phyloP scores from a whole-genome alignment of 345 rosid genomes.

The Arabidopsis arenosa region DNA sequence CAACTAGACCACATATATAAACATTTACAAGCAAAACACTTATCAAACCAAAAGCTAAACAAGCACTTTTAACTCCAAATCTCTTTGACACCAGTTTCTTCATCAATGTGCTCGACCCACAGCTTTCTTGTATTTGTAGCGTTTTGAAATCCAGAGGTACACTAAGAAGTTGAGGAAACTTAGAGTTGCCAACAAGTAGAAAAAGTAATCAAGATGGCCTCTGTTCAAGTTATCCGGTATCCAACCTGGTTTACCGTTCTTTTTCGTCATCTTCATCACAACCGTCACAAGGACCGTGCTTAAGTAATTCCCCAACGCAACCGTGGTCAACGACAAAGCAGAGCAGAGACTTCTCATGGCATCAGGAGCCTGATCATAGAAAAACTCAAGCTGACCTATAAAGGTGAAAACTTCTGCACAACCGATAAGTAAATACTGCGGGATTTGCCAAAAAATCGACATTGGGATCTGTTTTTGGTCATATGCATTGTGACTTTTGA shows the following conservation, averaged over 20 bases:
- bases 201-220: constrained; percentile 55
- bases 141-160: constrained; percentile 70
- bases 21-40: constrained; percentile 34
- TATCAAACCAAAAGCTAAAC: constrained; percentile 30
- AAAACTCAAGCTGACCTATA: constrained; percentile 57
- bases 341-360: constrained; percentile 62
- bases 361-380: constrained; percentile 59
- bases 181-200: constrained; percentile 69
- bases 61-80: constrained; percentile 5
- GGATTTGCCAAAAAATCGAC: constrained; percentile 92
- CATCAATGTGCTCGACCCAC: constrained; percentile 48
- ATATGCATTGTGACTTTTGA: constrained; percentile 65
- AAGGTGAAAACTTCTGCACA: constrained; percentile 62
- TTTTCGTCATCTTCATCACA: constrained; percentile 49
- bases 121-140: constrained; percentile 82
- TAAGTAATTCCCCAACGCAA: constrained; percentile 55
- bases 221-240: constrained; percentile 59
- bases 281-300: constrained; percentile 53
- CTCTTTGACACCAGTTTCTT: neutral
- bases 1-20: neutral
- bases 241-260: constrained; percentile 56
- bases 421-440: constrained; percentile 55
- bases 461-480: constrained; percentile 65
- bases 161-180: constrained; percentile 77
- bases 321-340: constrained; percentile 54